Evolutionary conservation across 129 eudicot species (phyloP), one percentile per base, ranked within the genome.

Genomic region (Flaveria sonorensis): DNA sequence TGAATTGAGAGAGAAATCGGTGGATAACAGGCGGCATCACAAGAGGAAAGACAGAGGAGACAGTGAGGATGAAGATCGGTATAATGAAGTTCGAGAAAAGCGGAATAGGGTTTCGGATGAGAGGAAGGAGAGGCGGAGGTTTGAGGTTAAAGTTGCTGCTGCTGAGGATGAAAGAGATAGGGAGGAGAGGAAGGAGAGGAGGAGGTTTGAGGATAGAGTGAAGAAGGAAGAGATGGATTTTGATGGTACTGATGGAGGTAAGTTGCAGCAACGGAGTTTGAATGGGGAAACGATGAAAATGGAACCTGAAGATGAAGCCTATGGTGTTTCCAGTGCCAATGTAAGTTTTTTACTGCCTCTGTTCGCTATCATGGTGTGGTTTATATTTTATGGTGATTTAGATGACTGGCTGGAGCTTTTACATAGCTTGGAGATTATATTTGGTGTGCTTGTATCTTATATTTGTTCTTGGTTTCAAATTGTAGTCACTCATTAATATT

Each of bases 41-140:
- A 83, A 87, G 90, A 83, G 97, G 79, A 89, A 87, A 40, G 90
- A 89, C 59, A 81, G 96, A 66, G 65, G 78, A 20, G 88, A 86
- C 28, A 85, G 80, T 19, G 92, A 84, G 15, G 89, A 88, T 20
- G 96, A 92, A 73, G 96, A 89, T 30, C 51, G 85, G 77, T 61
- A 75, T 15, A 77, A 84, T 21, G 84, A 72, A 8, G 79, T 62
- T 21, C 76, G 76, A 2, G 96, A 89, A 55, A 92, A 92, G 81
- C 81, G 96, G 48, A 75, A 30, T 88, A 88, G 94, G 98, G 92
- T 90, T 88, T 78, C 65, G 24, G 96, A 90, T 59, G 92, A 87
- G 80, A 79, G 81, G 77, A 87, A 83, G 75, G 89, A 85, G 83
- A 70, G 91, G 73, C 51, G 88, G 61, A 68, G 85, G 79, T 82